Base-by-base conservation (phyloP, 495 filamentous ascomycete species). In the Aspergillus panamensis region DNA sequence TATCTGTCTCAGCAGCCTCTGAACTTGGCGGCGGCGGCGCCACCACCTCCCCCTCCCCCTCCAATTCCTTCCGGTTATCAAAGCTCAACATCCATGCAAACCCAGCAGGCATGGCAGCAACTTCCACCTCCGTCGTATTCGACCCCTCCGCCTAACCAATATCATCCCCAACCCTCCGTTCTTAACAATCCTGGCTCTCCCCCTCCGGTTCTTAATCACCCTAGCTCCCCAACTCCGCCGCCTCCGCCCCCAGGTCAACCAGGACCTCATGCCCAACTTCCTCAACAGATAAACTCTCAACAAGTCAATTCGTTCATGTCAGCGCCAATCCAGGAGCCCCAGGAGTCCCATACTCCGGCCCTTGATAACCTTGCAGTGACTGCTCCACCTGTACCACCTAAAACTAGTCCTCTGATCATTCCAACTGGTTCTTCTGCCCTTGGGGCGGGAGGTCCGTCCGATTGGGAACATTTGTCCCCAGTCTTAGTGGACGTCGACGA, bases 391-490 rank as follows among this genome's bases (percentile, higher is more conserved):
- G 51, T 67, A 8, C 68, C 68, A 10, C 60, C 63, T 29, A 66
- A 68, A 54, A 50, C 59, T 16, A 61, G 60, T 35, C 51, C 62
- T 6, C 61, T 60, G 48, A 21, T 62, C 19, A 35, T 65, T 12
- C 45, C 63, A 6, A 55, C 70, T 13, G 59, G 60, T 42, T 42
- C 73, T 10, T 82, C 81, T 51, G 78, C 78, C 13, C 60, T 85
- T 33, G 82, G 82, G 0, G 64, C 69, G 52, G 80, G 80, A 7
- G 75, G 77, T 1, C 82, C 82, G 1, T 84, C 82, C n/a, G 83
- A 83, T 55, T 84, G 82, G 83, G 82, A 85, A 53, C 77, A 82
- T 62, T 75, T 85, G 58, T 69, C 69, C 10, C 68, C 69, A n/a
- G 62, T 59, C 8, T 64, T 65, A 7, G 72, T 62, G 29, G 63